Evolutionary conservation across 179 eudicot genomes (phyloP), one percentile per base, ranked within the genome.

Genomic region (Actinidia arguta): DNA sequence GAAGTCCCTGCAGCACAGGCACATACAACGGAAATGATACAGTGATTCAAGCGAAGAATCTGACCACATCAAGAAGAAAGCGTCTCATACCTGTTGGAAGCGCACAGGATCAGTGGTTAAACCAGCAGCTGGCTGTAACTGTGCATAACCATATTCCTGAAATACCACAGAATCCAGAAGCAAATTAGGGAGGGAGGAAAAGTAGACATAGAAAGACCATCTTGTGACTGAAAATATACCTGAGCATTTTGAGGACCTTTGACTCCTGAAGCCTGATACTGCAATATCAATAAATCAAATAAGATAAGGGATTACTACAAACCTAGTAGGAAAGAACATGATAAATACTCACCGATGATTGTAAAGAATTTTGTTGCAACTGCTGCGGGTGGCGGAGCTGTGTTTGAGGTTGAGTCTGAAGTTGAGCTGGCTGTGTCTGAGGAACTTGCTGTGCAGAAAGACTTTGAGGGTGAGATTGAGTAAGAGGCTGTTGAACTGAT

Each of bases 221-320:
- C 42, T 61, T 39, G 44, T 42, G 42, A 68, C 47, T 55, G 24
- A 50, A 48, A 61, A 71, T 13, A 77, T 87, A 95, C 98, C 99
- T 93, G 97, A 70, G 71, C 66, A 75, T 73, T 85, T 63, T 85
- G 90, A 75, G 84, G 91, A 51, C 92, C 86, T 39, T 80, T 51
- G 82, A 83, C 87, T 79, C 92, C 90, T 16, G 93, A 80, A 86
- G 85, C 84, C 84, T 89, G 96, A 86, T 91, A 92, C 99, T 93
- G 92, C 44, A 80, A 89, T 78, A 61, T 42, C 76, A 78, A 80
- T 55, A 63, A 73, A 66, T 48, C 8, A 52, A 79, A 74, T 68
- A 54, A 78, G 54, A 69, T 75, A 62, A 44, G 75, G 58, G 79
- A 63, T 48, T 36, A 75, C 68, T 47, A 2, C 11, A 62, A 63